Evolutionary conservation across 106 monocot genomes (phyloP).

Genomic region (Apostasia shenzhenica): DNA sequence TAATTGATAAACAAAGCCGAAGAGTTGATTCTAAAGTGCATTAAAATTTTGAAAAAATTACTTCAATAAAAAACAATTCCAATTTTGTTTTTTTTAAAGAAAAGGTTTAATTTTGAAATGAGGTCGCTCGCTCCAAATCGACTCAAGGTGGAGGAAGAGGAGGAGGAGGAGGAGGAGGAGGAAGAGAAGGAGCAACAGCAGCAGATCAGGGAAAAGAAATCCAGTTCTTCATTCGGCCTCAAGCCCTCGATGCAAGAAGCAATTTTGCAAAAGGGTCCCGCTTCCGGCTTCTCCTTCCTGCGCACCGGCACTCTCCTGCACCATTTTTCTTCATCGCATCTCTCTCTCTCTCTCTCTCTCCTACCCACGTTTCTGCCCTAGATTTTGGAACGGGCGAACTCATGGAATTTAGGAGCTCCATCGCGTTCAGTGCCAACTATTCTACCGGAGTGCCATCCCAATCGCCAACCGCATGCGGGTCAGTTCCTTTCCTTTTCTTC

Average conservation of each 20-base stretch:
- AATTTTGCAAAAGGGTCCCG: background rate
- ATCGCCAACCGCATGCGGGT: conserved; percentile 18
- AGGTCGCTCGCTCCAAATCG: background rate
- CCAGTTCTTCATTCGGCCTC: background rate
- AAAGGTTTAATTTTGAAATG: too few relatives aligned
- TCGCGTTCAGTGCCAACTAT: conserved; percentile 12
- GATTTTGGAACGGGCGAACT: background rate
- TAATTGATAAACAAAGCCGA: too few relatives aligned
- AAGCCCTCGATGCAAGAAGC: background rate
- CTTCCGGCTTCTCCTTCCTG: background rate
- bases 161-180: background rate
- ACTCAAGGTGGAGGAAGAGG: background rate
- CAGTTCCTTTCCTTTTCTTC: conserved; percentile 12
- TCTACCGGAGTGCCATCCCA: conserved; percentile 9
- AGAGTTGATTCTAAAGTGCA: too few relatives aligned
- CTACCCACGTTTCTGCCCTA: background rate
- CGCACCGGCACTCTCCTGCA: too few relatives aligned
- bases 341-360: conserved; percentile 4
- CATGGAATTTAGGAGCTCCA: background rate
- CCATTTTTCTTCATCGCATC: conserved; percentile 4
- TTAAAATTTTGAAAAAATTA: too few relatives aligned
- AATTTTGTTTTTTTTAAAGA: too few relatives aligned
- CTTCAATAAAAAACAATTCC: too few relatives aligned
- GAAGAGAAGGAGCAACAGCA: background rate
- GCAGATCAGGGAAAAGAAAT: background rate